A percentile compares a stretch with the other conserved stretches of the same genome.
Evolutionary conservation across 208 protist genomes (phyloP).

Genomic region (Phytomonas francai): DNA sequence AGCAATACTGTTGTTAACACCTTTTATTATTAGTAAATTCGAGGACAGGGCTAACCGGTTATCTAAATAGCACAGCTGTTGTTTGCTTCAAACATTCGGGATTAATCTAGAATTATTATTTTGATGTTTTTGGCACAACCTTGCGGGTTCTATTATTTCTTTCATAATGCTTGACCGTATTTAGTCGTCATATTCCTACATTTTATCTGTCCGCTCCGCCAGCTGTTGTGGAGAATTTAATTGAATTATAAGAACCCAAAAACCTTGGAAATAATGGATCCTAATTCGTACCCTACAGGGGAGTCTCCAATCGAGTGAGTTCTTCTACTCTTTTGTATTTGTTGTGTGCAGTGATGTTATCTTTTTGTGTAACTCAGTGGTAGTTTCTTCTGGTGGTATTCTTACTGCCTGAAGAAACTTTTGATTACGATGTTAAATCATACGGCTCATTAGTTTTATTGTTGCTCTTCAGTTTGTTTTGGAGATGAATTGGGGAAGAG

Average conservation of each 20-base stretch:
- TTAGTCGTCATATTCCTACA: not conserved
- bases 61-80: not conserved
- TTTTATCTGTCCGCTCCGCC: conserved; percentile 1
- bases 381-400: not conserved
- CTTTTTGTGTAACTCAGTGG: conserved; percentile 1
- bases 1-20: not conserved
- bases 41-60: too few species aligned
- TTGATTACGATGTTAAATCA: not conserved
- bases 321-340: not conserved
- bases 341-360: not conserved
- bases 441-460: not conserved
- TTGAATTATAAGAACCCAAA: not conserved
- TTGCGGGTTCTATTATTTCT: not conserved
- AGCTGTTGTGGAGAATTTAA: not conserved
- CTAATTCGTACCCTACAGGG: not conserved
- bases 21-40: not conserved
- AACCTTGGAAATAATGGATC: not conserved
- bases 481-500: not conserved
- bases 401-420: not conserved
- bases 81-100: not conserved
- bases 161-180: conserved; percentile 1
- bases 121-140: not conserved
- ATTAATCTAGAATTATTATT: conserved; percentile 4
- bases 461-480: not conserved
- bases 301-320: not conserved